Conservation (phyloP, 352 stramenopile genomes). For the Globisporangium orthogonon region DNA sequence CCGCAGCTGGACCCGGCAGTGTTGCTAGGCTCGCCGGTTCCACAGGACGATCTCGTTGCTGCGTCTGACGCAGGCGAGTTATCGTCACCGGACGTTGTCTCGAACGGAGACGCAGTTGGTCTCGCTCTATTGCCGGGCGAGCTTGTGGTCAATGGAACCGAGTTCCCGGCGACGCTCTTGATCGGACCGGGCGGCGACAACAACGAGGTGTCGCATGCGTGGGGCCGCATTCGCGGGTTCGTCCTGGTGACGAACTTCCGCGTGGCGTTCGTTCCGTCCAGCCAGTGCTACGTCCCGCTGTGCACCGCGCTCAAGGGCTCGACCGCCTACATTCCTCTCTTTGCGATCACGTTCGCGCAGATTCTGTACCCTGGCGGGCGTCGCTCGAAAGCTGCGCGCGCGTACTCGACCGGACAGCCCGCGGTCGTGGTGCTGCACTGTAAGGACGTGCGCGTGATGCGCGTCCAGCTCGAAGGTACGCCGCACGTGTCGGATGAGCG, state of each 20-base stretch:
- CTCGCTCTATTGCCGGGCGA: slow-evolving; percentile 30
- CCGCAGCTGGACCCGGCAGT: slow-evolving; percentile 15
- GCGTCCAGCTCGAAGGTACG: slow-evolving; percentile 53
- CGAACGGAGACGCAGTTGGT: neutral
- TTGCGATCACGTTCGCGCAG: slow-evolving; percentile 55
- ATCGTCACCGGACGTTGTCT: neutral
- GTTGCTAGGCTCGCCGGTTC: slow-evolving; percentile 17
- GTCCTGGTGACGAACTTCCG: slow-evolving; percentile 74
- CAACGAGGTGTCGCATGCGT: slow-evolving; percentile 47
- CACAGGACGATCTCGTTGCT: slow-evolving; percentile 12
- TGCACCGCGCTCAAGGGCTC: slow-evolving; percentile 27
- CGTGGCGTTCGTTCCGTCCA: slow-evolving; percentile 62
- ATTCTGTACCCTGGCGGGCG: slow-evolving; percentile 54
- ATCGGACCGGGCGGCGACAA: slow-evolving; percentile 55
- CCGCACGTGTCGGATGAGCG: slow-evolving; percentile 46
- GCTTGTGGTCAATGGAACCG: slow-evolving; percentile 26
- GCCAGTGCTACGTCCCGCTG: slow-evolving; percentile 35
- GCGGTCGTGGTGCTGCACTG: slow-evolving; percentile 62
- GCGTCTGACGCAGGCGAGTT: neutral
- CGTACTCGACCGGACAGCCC: slow-evolving; percentile 40
- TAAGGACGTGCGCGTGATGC: slow-evolving; percentile 73
- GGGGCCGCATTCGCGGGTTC: slow-evolving; percentile 58
- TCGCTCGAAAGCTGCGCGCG: slow-evolving; percentile 41
- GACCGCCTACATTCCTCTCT: slow-evolving; percentile 70
- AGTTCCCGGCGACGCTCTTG: slow-evolving; percentile 49